These are phyloP conservation scores for Piedraia hortae DNA, from an alignment of 2,329 filamentous ascomycete species.

Conservation along the genomic window DNA sequence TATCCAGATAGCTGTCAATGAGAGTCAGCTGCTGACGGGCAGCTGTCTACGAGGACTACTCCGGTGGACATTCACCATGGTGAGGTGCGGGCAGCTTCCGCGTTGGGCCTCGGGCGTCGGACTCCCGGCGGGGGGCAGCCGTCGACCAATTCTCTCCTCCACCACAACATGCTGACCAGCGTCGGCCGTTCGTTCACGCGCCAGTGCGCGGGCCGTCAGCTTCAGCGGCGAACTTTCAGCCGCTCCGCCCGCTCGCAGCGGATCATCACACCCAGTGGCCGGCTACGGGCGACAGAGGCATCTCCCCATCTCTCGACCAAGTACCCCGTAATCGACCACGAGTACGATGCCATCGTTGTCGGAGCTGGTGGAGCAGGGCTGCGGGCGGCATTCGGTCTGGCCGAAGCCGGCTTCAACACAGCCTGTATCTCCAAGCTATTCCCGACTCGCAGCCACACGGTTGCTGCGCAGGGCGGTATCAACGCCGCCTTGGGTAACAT, in stretches of 20 bases:
- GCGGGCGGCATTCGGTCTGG: constrained; percentile 60
- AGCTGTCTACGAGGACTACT: too few relatives aligned
- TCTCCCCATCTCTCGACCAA: constrained; percentile 64
- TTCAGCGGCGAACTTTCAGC: constrained; percentile 37
- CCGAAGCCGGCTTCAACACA: constrained; percentile 71
- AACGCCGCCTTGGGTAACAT: constrained; percentile 81
- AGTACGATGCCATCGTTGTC: constrained; percentile 93
- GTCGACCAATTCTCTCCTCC: too few relatives aligned
- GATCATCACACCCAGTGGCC: constrained; percentile 52
- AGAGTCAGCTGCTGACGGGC: too few relatives aligned
- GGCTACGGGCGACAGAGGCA: constrained; percentile 78
- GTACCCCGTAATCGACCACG: constrained; percentile 94
- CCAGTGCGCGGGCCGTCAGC: constrained; percentile 12
- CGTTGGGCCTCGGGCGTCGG: too few relatives aligned
- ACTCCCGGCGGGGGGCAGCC: too few relatives aligned
- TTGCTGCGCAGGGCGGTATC: constrained; percentile 52
- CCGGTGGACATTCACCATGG: too few relatives aligned
- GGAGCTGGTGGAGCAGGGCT: constrained; percentile 60
- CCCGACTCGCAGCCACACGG: constrained; percentile 62
- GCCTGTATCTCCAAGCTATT: constrained; percentile 70
- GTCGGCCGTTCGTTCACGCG: too few relatives aligned
- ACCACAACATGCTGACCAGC: too few relatives aligned
- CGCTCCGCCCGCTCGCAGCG: constrained; percentile 58
- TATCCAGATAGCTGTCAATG: too few relatives aligned
- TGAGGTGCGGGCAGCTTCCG: too few relatives aligned